Evolutionary conservation across 2,329 filamentous ascomycete genomes (phyloP), one percentile per base, ranked within the genome.

Genomic region (Sporothrix brunneoviolacea): DNA sequence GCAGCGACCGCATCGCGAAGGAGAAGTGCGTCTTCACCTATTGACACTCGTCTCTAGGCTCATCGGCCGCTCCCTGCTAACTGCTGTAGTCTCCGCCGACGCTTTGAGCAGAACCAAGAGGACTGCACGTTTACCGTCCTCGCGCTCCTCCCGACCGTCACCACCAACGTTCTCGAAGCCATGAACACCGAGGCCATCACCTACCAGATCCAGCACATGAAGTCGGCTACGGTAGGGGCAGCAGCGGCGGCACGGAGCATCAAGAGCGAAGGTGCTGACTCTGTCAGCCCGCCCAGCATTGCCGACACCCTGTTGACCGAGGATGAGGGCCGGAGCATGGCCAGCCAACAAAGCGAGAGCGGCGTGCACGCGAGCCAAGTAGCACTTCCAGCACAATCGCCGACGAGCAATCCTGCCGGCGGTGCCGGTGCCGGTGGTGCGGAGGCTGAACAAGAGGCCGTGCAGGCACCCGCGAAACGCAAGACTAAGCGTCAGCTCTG

Each of bases 61-160:
- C n/a, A n/a, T n/a, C n/a, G n/a, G n/a, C n/a, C n/a, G n/a, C n/a
- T n/a, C 24, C 35, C 57, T 16, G 39, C 22, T 58, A 36, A 50
- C 52, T 47, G 24, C 7, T 19, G 6, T 38, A 97, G 91, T 68
- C 80, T 98, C 55, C 90, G 91, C 46, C 86, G 93, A 53, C 87
- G 93, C 63, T 98, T 98, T 70, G 89, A 97, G 68, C 93, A 98
- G 70, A 98, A 98, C 68, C 93, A 98, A 66, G 91, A 95, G 65
- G 93, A 98, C 69, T 98, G 93, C 70, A 96, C 91, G 42, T 96
- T 94, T 66, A 98, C 93, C 33, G 90, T 97, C 39, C 83, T 97
- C n/a, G 93, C 91, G 27, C 82, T 98, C 50, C 78, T 98, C 9
- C 93, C 93, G 4, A 95, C 91, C 30, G 88, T 90, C 7, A 91